These are phyloP conservation scores for Laburnicola sp. DNA, from an alignment of 2,329 filamentous ascomycete species.

Conservation along the genomic window DNA sequence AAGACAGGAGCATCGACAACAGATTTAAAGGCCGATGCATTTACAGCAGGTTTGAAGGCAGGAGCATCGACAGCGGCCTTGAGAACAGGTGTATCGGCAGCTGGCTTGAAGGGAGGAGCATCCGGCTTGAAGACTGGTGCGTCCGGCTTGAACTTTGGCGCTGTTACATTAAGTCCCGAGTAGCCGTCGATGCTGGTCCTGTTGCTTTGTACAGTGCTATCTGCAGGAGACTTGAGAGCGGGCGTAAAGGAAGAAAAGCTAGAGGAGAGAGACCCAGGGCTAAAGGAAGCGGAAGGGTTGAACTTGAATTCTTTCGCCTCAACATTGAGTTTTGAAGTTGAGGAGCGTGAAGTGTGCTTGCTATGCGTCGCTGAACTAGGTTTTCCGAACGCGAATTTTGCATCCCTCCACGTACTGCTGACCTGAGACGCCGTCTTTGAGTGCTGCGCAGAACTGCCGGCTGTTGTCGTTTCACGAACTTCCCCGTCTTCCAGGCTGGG, in stretches of 20 bases:
- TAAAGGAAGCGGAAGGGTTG: slow-evolving; percentile 59
- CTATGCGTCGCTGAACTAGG: slow-evolving; percentile 39
- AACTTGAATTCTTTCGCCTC: slow-evolving; percentile 87
- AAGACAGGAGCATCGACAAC: slow-evolving; percentile 37
- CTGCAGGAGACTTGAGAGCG: slow-evolving; percentile 47
- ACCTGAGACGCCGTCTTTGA: slow-evolving; percentile 43
- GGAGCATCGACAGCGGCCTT: slow-evolving; percentile 32
- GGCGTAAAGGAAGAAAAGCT: slow-evolving; percentile 48
- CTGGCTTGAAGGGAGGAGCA: slow-evolving; percentile 71
- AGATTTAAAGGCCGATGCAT: slow-evolving; percentile 43
- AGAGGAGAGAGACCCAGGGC: slow-evolving; percentile 50
- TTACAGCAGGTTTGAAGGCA: slow-evolving; percentile 37
- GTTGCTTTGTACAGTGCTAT: slow-evolving; percentile 54
- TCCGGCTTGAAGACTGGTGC: slow-evolving; percentile 75
- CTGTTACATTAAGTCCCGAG: slow-evolving; percentile 66
- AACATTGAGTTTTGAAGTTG: slow-evolving; percentile 80
- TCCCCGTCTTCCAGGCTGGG: slow-evolving; percentile 43
- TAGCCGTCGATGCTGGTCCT: slow-evolving; percentile 36
- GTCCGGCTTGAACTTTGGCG: slow-evolving; percentile 74
- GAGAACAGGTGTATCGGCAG: slow-evolving; percentile 22
- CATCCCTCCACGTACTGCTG: slow-evolving; percentile 43
- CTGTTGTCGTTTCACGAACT: slow-evolving; percentile 17
- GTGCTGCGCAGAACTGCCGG: slow-evolving; percentile 35
- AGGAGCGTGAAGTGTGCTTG: slow-evolving; percentile 70
- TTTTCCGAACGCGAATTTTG: slow-evolving; percentile 40